Evolutionary conservation across 2,329 filamentous ascomycete genomes (phyloP).

Genomic region (Fusarium buharicum): DNA sequence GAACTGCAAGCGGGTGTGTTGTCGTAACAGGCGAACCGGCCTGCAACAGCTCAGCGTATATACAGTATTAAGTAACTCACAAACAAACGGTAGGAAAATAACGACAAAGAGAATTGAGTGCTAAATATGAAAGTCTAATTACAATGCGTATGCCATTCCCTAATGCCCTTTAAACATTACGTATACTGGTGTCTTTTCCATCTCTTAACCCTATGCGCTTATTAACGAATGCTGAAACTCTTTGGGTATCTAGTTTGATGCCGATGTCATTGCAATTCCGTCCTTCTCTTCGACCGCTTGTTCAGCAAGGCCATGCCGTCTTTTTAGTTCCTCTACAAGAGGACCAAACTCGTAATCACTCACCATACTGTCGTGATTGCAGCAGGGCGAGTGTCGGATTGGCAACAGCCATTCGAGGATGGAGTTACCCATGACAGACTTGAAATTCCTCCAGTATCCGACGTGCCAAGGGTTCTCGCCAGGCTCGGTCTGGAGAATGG

Average conservation of each 20-base stretch:
- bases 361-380: constrained; percentile 70
- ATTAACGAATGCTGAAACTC: constrained; percentile 1
- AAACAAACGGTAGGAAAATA: background rate
- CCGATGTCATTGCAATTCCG: constrained; percentile 33
- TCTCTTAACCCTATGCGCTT: constrained; percentile 6
- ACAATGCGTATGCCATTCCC: constrained; percentile 5
- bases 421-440: constrained; percentile 79
- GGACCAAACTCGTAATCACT: constrained; percentile 76
- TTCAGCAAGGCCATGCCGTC: constrained; percentile 48
- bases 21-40: too few species aligned
- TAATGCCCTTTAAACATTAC: constrained; percentile 23
- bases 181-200: constrained; percentile 2
- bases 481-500: constrained; percentile 76
- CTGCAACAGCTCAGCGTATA: background rate
- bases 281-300: constrained; percentile 12
- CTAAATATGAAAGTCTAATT: background rate
- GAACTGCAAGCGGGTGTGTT: too few species aligned
- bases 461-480: constrained; percentile 90
- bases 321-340: constrained; percentile 66
- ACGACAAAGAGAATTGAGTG: background rate
- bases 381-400: constrained; percentile 77
- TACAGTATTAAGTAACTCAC: background rate
- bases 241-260: constrained; percentile 36
- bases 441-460: constrained; percentile 75
- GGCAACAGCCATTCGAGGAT: constrained; percentile 84